Evolutionary conservation across 2,329 filamentous ascomycete genomes (phyloP).

Genomic region (Trichoderma harzianum): DNA sequence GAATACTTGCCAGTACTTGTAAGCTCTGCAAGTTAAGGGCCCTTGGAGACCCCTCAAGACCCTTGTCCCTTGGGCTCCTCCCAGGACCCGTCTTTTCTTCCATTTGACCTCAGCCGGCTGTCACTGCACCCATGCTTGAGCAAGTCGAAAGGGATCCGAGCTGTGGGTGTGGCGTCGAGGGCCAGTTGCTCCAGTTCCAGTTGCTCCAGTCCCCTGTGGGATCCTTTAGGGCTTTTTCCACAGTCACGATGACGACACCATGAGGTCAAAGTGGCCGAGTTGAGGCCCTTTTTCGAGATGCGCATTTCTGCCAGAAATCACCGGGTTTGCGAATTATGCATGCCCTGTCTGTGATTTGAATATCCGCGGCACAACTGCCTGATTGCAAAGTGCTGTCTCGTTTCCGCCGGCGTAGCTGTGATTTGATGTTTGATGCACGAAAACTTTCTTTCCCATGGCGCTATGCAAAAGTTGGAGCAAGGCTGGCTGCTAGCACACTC

Average conservation of each 20-base stretch:
- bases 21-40: not conserved
- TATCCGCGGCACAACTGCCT: not conserved
- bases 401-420: not conserved
- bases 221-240: not conserved
- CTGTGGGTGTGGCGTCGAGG: not conserved
- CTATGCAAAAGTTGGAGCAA: not conserved
- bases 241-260: constrained; percentile 7
- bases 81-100: not conserved
- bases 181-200: not conserved
- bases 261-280: constrained; percentile 10
- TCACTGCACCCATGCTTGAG: not conserved
- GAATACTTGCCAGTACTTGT: not conserved
- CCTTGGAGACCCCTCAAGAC: not conserved
- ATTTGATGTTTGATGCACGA: not conserved
- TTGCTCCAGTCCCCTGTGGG: not conserved
- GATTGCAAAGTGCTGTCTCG: not conserved
- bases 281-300: not conserved
- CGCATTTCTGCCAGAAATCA: not conserved
- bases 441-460: not conserved
- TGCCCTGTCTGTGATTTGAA: not conserved
- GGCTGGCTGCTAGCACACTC: not conserved
- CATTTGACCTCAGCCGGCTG: constrained; percentile 10
- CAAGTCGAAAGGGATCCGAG: not conserved
- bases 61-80: not conserved
- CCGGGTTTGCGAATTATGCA: constrained; percentile 4